Evolutionary conservation across 2,329 filamentous ascomycete genomes (phyloP).

Genomic region (Fusarium anthophilum): DNA sequence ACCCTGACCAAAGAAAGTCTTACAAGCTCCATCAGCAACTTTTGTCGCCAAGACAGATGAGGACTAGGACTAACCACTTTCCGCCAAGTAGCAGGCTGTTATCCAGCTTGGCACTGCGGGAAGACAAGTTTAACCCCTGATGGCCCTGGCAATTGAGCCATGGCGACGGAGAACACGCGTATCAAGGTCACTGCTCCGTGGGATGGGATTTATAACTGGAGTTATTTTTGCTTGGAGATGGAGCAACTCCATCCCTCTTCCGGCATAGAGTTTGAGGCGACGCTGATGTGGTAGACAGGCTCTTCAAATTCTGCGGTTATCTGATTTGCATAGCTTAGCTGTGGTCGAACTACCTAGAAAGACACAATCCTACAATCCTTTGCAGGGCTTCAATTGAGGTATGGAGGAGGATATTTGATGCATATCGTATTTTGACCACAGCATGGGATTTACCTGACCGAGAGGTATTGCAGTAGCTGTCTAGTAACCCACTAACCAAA

Average conservation of each 20-base stretch:
- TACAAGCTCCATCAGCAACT: constrained; percentile 7
- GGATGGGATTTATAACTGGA: constrained; percentile 18
- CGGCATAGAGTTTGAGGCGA: not conserved
- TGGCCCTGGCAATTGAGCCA: constrained; percentile 22
- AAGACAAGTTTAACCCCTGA: constrained; percentile 30
- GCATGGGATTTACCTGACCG: not conserved
- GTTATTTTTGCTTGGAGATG: constrained; percentile 1
- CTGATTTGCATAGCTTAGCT: not conserved
- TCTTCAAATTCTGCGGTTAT: not conserved
- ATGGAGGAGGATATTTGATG: not conserved
- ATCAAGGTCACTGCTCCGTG: constrained; percentile 11
- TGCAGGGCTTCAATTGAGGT: not conserved
- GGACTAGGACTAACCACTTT: constrained; percentile 10
- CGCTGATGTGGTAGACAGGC: not conserved
- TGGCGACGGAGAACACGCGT: constrained; percentile 20
- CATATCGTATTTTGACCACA: not conserved
- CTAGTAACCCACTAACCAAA: constrained; percentile 2
- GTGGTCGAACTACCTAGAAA: not conserved
- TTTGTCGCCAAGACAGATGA: constrained; percentile 8
- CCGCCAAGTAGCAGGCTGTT: constrained; percentile 20
- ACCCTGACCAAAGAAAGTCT: not conserved
- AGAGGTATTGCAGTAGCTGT: not conserved
- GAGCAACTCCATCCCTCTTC: not conserved
- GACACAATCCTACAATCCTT: not conserved
- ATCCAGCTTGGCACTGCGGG: constrained; percentile 26